Base-by-base conservation (phyloP, 108 stramenopile species). In the Mediolabrus comicus region DNA sequence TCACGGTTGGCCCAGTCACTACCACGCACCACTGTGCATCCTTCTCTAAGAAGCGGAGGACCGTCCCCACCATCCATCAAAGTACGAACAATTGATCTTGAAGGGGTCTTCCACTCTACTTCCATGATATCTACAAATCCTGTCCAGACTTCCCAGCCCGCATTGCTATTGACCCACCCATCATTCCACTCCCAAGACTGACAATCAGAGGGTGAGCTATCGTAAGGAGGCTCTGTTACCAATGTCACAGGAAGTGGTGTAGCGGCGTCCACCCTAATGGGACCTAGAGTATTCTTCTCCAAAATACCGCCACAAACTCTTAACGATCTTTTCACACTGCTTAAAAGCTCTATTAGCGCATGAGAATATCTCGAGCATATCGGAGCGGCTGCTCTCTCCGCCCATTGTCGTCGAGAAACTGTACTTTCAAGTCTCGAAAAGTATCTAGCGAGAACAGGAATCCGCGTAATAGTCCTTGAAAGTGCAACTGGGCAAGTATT, bases 1-100 rank as follows among this genome's bases (percentile, higher is more conserved):
- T 13, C 32, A 17, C 71, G 62, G 12, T 63, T 73, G 22, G 59
- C 65, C 91, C 91, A 95, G 59, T 92, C 91, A 16, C 65, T 56
- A 12, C 91, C 91, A 55, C 91, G 76, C 84, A 91, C 73, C 8
- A 95, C 94, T 9, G 55, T 54, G 59, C 88, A 90, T 30, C 87
- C 86, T 64, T 84, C 88, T 12, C 83, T 54, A n/a, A 92, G 67
- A 73, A 91, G 79, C 8, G 94, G 94, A 14, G 94, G 94, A 4
- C 94, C 94, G 22, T 95, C 91, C 19, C 93, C 93, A 27, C 89
- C 88, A 70, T 95, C 94, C 88, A 92, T 92, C 24, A 92, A 53
- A 26, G 89, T 72, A 13, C 87, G 75, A 0, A 90, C 87, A 35
- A 77, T 76, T 33, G 84, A 90, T 41, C 84, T 66, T 17, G 79